A percentile compares a stretch with the other conserved stretches of the same genome.
These are phyloP conservation scores for Stephanodiscus minutulus DNA, from an alignment of 108 stramenopile species.

Conservation along the genomic window DNA sequence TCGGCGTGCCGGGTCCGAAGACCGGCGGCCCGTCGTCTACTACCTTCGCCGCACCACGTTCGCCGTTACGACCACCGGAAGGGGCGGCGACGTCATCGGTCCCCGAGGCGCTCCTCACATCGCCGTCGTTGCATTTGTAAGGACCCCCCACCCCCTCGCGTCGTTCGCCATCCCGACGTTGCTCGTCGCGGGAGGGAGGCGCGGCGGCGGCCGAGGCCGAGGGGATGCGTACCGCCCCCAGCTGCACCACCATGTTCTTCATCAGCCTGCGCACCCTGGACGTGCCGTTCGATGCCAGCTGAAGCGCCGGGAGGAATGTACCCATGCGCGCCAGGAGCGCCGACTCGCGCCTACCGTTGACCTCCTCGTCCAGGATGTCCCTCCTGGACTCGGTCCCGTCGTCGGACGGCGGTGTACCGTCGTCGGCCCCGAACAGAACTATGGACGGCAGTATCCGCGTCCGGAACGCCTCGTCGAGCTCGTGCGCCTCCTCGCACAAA, in stretches of 20 bases:
- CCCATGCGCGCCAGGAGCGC: conserved; percentile 49
- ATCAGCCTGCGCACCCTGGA: conserved; percentile 40
- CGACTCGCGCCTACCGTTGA: conserved; percentile 24
- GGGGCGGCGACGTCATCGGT: neutral
- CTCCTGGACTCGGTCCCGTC: conserved; percentile 3
- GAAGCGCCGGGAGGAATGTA: conserved; percentile 45
- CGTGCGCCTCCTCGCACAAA: conserved; percentile 56
- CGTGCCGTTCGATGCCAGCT: conserved; percentile 48
- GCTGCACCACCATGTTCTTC: conserved; percentile 57
- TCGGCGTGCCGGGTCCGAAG: conserved; percentile 23
- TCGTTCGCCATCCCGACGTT: neutral
- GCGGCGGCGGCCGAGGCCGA: conserved; percentile 25
- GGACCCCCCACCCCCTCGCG: neutral
- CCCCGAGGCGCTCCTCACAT: conserved; percentile 7
- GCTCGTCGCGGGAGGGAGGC: conserved; percentile 19
- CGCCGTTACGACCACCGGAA: neutral
- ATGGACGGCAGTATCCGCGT: conserved; percentile 30
- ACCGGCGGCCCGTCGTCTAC: conserved; percentile 30
- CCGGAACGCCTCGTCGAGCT: conserved; percentile 27
- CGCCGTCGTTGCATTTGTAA: neutral
- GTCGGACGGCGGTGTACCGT: neutral
- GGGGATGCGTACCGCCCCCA: conserved; percentile 43
- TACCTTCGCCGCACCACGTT: neutral
- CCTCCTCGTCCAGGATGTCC: conserved; percentile 39
- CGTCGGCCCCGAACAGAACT: conserved; percentile 42